Conservation (phyloP, 768 basidiomycete genomes). For the Mycena olivaceomarginata region DNA sequence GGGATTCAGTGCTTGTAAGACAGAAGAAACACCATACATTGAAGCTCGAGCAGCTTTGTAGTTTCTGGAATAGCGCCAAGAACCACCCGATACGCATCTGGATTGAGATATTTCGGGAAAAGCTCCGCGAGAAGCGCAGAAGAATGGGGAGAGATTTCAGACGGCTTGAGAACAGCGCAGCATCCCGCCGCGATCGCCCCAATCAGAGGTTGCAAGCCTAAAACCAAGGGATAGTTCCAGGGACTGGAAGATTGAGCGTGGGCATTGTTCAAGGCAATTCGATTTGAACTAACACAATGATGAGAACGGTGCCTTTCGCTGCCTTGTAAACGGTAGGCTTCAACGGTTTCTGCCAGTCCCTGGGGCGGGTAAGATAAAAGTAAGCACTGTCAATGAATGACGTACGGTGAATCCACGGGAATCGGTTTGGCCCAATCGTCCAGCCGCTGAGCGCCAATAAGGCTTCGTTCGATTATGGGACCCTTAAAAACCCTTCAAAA, state of each 20-base stretch:
- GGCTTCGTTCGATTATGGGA: conserved; percentile 61
- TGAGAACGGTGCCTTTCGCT: conserved; percentile 78
- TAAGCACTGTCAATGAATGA: neutral
- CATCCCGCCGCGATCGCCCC: conserved; percentile 64
- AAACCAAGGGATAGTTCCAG: conserved; percentile 34
- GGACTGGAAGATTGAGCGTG: neutral
- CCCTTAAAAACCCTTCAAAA: conserved; percentile 17
- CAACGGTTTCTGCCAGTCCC: conserved; percentile 69
- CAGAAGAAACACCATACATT: conserved; percentile 10
- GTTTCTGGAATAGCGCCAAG: conserved; percentile 64
- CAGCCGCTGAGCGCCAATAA: conserved; percentile 68
- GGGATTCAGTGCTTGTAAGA: neutral
- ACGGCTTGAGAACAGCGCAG: conserved; percentile 68
- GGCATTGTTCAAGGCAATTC: too few species aligned
- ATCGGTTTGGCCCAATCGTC: conserved; percentile 74
- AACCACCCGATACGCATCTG: conserved; percentile 60
- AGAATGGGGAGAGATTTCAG: conserved; percentile 62
- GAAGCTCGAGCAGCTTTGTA: conserved; percentile 46
- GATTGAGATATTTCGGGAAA: conserved; percentile 70
- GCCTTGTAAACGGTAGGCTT: conserved; percentile 71
- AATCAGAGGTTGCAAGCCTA: conserved; percentile 50
- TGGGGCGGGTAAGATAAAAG: neutral
- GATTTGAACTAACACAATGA: conserved; percentile 70
- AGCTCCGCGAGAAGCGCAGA: conserved; percentile 62
- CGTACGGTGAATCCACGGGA: neutral